These are phyloP conservation scores for Hypoxylon sp. DNA, from an alignment of 2,329 filamentous ascomycete species.

Conservation along the genomic window DNA sequence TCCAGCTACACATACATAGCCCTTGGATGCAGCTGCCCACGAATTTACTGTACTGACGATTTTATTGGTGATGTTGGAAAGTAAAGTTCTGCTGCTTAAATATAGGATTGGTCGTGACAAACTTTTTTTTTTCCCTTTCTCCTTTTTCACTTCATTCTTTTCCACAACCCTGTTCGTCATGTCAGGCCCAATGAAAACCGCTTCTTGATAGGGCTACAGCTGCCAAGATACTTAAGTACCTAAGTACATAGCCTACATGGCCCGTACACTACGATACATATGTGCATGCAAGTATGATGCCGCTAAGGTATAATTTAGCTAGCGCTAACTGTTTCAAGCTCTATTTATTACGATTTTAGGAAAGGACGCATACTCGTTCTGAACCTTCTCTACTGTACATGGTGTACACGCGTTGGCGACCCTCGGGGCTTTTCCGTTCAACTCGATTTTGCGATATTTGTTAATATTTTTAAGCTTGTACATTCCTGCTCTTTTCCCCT, in stretches of 20 bases:
- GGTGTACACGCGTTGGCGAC: neutral
- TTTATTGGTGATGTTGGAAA: neutral
- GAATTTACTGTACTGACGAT: conserved; percentile 1
- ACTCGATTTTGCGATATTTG: neutral
- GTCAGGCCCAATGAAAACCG: conserved; percentile 32
- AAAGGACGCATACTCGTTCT: neutral
- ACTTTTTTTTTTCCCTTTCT: conserved; percentile 23
- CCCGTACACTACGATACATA: no score
- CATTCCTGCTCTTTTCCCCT: neutral
- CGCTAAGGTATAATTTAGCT: conserved; percentile 8
- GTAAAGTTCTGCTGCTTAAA: conserved; percentile 17
- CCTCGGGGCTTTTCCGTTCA: conserved; percentile 6
- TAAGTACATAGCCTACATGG: conserved; percentile 1
- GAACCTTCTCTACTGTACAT: neutral
- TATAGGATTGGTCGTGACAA: conserved; percentile 17
- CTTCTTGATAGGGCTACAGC: conserved; percentile 34
- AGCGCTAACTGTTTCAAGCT: neutral
- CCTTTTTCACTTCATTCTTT: conserved; percentile 13
- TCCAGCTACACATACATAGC: no score
- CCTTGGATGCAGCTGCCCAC: conserved; percentile 3
- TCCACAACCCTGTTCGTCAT: conserved; percentile 18
- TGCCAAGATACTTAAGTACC: conserved; percentile 12
- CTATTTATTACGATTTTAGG: neutral
- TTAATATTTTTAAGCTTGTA: neutral
- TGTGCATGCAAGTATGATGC: conserved; percentile 1